These are phyloP conservation scores for Pseudogymnoascus sp. DNA, from an alignment of 2,329 filamentous ascomycete genomes.

Conservation along the genomic window DNA sequence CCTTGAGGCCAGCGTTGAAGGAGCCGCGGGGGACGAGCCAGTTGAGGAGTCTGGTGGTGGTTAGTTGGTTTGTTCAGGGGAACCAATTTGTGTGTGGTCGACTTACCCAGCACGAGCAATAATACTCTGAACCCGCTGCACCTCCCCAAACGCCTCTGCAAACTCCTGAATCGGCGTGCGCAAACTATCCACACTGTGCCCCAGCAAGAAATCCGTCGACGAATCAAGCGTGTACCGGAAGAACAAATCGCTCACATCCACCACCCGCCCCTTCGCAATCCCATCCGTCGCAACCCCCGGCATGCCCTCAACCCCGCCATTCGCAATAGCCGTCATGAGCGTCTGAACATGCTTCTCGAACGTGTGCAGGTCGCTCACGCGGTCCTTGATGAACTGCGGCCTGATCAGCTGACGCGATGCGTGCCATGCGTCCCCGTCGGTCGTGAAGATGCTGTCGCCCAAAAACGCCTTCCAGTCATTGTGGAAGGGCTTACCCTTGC, in stretches of 20 bases:
- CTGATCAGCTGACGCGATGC: conserved; percentile 71
- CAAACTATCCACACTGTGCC: conserved; percentile 57
- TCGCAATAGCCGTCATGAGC: conserved; percentile 60
- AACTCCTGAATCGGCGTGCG: conserved; percentile 55
- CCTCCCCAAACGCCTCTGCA: conserved; percentile 72
- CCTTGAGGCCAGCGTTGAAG: conserved; percentile 56
- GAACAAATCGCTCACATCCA: conserved; percentile 70
- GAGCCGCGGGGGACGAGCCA: conserved; percentile 52
- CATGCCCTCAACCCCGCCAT: conserved; percentile 49
- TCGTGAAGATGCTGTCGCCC: conserved; percentile 69
- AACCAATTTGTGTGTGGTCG: background rate
- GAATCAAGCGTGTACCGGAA: conserved; percentile 81
- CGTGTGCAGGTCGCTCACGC: conserved; percentile 70
- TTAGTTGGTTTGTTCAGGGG: conserved; percentile 8
- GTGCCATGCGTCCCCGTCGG: conserved; percentile 73
- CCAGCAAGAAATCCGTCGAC: conserved; percentile 79
- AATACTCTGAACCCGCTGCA: conserved; percentile 65
- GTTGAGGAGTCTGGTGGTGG: conserved; percentile 39
- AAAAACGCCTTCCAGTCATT: conserved; percentile 67
- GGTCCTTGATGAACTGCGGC: conserved; percentile 79
- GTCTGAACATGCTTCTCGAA: conserved; percentile 73
- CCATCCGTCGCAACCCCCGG: conserved; percentile 55
- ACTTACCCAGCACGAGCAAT: conserved; percentile 53
- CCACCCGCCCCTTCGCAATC: conserved; percentile 50
- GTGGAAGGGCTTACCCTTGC: conserved; percentile 71